phyloP scores from a whole-genome alignment of 1,284 basidiomycete species.

The Leccinum subatratum region DNA sequence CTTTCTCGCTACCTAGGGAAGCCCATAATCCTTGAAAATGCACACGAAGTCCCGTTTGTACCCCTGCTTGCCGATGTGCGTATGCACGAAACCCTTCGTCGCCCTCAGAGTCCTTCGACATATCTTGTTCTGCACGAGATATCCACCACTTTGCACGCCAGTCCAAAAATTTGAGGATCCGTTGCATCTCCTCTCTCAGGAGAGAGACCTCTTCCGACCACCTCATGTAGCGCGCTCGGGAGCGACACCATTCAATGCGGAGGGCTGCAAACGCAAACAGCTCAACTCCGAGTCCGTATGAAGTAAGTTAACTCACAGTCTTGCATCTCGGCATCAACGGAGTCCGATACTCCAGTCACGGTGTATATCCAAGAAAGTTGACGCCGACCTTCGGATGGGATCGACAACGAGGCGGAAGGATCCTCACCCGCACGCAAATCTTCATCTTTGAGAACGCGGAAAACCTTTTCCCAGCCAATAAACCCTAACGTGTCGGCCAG shows the following conservation, averaged over 20 bases:
- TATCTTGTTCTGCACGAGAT: not conserved
- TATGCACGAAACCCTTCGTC: no score
- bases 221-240: not conserved
- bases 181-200: not conserved
- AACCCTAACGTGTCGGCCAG: not conserved
- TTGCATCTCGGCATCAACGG: not conserved
- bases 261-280: not conserved
- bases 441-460: not conserved
- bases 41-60: no score
- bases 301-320: not conserved
- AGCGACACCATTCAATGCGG: not conserved
- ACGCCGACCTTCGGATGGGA: not conserved
- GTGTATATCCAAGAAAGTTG: not conserved
- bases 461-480: not conserved
- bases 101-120: no score
- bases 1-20: no score
- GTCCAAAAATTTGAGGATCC: not conserved
- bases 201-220: not conserved
- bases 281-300: not conserved
- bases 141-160: not conserved
- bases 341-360: not conserved
- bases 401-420: not conserved
- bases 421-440: not conserved
- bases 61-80: no score
- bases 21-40: no score